phyloP scores from a whole-genome alignment of 495 filamentous ascomycete species.

The Patellaria atrata region DNA sequence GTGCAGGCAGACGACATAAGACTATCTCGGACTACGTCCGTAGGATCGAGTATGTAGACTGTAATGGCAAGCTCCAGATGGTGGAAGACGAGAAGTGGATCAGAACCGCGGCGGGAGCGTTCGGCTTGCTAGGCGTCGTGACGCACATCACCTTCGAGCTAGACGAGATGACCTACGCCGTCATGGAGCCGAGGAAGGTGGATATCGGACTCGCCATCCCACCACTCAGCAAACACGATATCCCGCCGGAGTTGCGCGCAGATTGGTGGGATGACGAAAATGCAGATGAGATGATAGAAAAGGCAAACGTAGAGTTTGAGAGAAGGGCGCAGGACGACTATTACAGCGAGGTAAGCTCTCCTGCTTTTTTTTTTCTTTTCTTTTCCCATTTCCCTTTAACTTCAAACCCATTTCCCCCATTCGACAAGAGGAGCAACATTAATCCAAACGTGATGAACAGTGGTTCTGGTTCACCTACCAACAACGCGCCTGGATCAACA shows the following conservation, averaged over 20 bases:
- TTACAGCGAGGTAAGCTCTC: conserved; percentile 33
- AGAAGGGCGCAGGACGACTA: conserved; percentile 30
- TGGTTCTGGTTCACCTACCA: conserved; percentile 44
- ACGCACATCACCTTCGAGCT: conserved; percentile 41
- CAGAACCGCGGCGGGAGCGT: conserved; percentile 35
- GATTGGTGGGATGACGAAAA: conserved; percentile 20
- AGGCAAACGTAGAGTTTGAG: conserved; percentile 38
- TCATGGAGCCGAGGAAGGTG: conserved; percentile 32
- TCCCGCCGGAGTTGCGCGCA: conserved; percentile 30
- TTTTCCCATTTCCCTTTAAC: neutral
- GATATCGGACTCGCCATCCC: conserved; percentile 35
- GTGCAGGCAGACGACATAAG: conserved; percentile 31
- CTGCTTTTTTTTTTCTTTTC: too few species aligned
- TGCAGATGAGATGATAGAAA: conserved; percentile 28
- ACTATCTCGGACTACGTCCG: conserved; percentile 36
- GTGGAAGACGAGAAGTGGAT: conserved; percentile 31
- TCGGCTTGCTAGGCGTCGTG: conserved; percentile 38
- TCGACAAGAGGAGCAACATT: too few species aligned
- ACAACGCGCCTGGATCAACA: conserved; percentile 34
- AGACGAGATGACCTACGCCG: conserved; percentile 37
- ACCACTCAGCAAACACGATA: conserved; percentile 26
- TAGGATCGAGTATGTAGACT: conserved; percentile 37
- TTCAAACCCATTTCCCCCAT: neutral
- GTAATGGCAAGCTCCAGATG: conserved; percentile 31
- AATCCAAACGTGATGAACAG: too few species aligned